Percentiles rank a stretch among this genome's conserved stretches.
phyloP scores from a whole-genome alignment of 1,139 yeast genomes.

The Hemisphaericaspora subhashii region DNA sequence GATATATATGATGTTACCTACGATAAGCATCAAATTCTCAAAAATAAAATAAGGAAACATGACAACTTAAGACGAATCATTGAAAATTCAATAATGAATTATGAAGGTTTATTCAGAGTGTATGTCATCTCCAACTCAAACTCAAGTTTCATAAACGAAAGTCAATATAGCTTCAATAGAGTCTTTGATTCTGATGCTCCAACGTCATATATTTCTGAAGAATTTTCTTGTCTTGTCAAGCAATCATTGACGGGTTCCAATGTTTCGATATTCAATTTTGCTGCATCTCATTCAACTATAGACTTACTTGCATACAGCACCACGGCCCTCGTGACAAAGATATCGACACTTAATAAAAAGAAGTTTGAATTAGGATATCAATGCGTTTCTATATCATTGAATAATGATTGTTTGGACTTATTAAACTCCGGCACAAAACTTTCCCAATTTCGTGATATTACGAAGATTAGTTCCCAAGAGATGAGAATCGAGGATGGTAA shows the following conservation, averaged over 20 bases:
- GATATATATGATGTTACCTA: slow-evolving; percentile 11
- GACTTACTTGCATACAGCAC: slow-evolving; percentile 4
- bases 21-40: slow-evolving; percentile 1
- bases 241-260: slow-evolving; percentile 19
- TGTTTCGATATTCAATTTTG: slow-evolving; percentile 19
- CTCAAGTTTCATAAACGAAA: neutral
- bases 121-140: slow-evolving; percentile 20
- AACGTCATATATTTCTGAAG: slow-evolving; percentile 17
- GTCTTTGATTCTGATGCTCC: slow-evolving; percentile 15
- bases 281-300: slow-evolving; percentile 5
- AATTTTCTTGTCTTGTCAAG: slow-evolving; percentile 21
- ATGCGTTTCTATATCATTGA: slow-evolving; percentile 6
- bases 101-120: slow-evolving; percentile 38
- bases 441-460: neutral
- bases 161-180: slow-evolving; percentile 21
- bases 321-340: slow-evolving; percentile 1
- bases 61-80: slow-evolving; percentile 37
- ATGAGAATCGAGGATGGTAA: slow-evolving; percentile 18
- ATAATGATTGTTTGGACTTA: neutral
- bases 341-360: slow-evolving; percentile 4
- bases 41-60: slow-evolving; percentile 22
- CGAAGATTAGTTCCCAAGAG: slow-evolving; percentile 18
- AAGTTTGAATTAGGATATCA: slow-evolving; percentile 9
- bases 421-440: neutral
- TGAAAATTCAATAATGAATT: slow-evolving; percentile 55